These are phyloP conservation scores for Porogramme epimiltina DNA, from an alignment of 1,284 basidiomycete genomes.

Conservation along the genomic window DNA sequence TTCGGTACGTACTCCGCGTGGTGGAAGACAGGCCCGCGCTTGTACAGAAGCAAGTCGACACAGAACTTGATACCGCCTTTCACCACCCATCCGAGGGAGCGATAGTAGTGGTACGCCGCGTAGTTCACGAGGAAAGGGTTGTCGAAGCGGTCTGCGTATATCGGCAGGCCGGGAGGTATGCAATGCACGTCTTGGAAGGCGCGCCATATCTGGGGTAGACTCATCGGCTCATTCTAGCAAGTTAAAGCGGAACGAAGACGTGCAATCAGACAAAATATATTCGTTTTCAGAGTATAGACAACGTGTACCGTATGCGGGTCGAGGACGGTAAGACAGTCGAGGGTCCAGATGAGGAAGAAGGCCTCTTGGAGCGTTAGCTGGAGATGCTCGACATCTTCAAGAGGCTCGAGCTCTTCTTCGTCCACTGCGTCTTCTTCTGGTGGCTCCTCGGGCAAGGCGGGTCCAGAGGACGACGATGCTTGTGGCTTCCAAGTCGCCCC, in stretches of 20 bases:
- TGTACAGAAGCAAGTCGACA: conserved; percentile 93
- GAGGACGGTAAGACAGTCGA: conserved; percentile 83
- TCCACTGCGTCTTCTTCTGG: conserved; percentile 23
- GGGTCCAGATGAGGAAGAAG: conserved; percentile 85
- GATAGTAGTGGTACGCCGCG: conserved; percentile 92
- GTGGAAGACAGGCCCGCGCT: conserved; percentile 91
- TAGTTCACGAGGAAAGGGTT: conserved; percentile 95
- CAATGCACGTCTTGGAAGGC: conserved; percentile 52
- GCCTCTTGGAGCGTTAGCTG: conserved; percentile 92
- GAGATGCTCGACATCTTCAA: conserved; percentile 85
- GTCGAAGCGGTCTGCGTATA: conserved; percentile 59
- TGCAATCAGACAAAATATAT: conserved; percentile 5
- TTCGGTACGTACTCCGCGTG: conserved; percentile 88
- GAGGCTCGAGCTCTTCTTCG: conserved; percentile 43
- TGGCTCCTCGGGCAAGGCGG: conserved; percentile 4
- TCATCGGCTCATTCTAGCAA: conserved; percentile 52
- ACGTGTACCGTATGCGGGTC: conserved; percentile 60
- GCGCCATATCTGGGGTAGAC: conserved; percentile 58
- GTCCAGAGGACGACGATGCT: conserved; percentile 7
- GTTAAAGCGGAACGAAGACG: background rate
- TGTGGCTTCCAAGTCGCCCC: conserved; percentile 75
- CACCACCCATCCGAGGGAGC: conserved; percentile 97
- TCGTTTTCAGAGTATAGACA: background rate
- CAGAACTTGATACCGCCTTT: conserved; percentile 98
- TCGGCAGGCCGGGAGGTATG: conserved; percentile 30